Evolutionary conservation across 1,139 yeast genomes (phyloP).

Genomic region (Candida labiduridarum): DNA sequence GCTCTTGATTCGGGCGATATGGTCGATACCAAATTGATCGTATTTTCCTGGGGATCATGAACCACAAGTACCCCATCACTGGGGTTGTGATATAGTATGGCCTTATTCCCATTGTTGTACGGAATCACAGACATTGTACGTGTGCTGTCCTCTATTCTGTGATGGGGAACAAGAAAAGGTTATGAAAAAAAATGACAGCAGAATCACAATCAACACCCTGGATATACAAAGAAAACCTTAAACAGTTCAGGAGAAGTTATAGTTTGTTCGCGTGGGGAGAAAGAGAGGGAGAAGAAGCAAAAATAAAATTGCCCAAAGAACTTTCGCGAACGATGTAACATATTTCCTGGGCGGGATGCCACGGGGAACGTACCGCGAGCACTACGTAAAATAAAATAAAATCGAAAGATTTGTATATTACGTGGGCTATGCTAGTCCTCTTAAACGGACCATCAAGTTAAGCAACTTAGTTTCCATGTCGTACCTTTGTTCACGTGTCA

Average conservation of each 20-base stretch:
- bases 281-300: not conserved
- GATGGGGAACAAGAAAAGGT: not conserved
- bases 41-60: constrained; percentile 44
- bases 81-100: constrained; percentile 42
- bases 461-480: constrained; percentile 36
- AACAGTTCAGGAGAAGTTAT: not conserved
- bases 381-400: not conserved
- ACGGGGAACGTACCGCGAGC: too few relatives aligned
- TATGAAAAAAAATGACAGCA: not conserved
- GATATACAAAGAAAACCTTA: not conserved
- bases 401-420: not conserved
- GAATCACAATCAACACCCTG: not conserved
- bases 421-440: constrained; percentile 15
- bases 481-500: constrained; percentile 23
- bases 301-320: not conserved
- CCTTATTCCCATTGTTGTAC: constrained; percentile 31
- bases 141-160: not conserved
- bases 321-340: not conserved
- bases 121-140: constrained; percentile 42
- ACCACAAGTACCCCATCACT: constrained; percentile 45
- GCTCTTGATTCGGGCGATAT: constrained; percentile 2
- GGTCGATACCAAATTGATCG: constrained; percentile 36
- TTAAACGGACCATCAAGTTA: constrained; percentile 35
- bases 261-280: not conserved
- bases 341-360: too few relatives aligned